A percentile compares a stretch with the other conserved stretches of the same genome.
Conservation (phyloP, 805 yeast species). For the Candida maesae region DNA sequence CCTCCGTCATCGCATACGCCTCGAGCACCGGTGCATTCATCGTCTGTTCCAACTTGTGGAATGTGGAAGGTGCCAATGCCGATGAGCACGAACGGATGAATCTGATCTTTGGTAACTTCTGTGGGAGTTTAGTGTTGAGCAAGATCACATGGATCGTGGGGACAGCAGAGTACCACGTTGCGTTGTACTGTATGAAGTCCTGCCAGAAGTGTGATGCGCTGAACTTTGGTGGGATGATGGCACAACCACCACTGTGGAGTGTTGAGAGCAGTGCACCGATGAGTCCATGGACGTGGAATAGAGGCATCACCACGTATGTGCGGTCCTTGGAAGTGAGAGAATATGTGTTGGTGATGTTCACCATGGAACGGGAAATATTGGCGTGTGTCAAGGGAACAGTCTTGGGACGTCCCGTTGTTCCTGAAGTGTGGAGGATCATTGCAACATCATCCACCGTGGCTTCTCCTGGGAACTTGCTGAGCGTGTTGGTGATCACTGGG, state of each 20-base stretch:
- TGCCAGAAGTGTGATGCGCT: slow-evolving; percentile 60
- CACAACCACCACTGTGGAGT: slow-evolving; percentile 54
- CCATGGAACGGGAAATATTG: slow-evolving; percentile 56
- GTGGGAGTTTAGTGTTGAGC: slow-evolving; percentile 48
- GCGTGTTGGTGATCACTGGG: slow-evolving; percentile 31
- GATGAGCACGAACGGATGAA: slow-evolving; percentile 73
- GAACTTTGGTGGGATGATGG: slow-evolving; percentile 58
- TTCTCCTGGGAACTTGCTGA: slow-evolving; percentile 35
- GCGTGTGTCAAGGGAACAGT: slow-evolving; percentile 68
- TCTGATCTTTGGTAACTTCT: slow-evolving; percentile 49
- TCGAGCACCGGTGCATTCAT: slow-evolving; percentile 68
- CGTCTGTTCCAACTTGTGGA: slow-evolving; percentile 50
- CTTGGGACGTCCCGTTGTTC: slow-evolving; percentile 75
- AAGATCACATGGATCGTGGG: slow-evolving; percentile 73
- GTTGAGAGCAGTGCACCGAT: slow-evolving; percentile 64
- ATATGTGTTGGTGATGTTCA: slow-evolving; percentile 58
- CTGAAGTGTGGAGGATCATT: slow-evolving; percentile 66
- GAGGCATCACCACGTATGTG: slow-evolving; percentile 69
- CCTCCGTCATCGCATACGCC: slow-evolving; percentile 81
- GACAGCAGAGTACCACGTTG: slow-evolving; percentile 74
- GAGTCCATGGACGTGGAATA: slow-evolving; percentile 75
- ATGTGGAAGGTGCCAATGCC: slow-evolving; percentile 62
- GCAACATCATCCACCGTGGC: slow-evolving; percentile 53
- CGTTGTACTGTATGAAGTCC: slow-evolving; percentile 45
- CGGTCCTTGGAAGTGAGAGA: slow-evolving; percentile 44